Percentiles rank a stretch among this genome's conserved stretches.
Evolutionary conservation across 2,329 filamentous ascomycete genomes (phyloP).

Genomic region (Fusarium sp.): DNA sequence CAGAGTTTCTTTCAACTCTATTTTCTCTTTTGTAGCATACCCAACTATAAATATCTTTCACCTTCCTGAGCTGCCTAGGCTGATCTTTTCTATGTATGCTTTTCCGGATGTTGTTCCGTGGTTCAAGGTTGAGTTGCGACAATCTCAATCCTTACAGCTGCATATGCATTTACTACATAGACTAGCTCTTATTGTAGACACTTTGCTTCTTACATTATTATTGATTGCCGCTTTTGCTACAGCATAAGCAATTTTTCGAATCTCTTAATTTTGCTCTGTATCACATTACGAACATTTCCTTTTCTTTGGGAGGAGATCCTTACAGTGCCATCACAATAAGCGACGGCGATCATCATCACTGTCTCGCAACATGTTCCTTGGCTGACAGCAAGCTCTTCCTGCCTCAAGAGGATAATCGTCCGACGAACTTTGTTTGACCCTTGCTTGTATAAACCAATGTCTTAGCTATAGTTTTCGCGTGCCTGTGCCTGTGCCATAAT

Average conservation of each 20-base stretch:
- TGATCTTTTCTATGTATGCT: background rate
- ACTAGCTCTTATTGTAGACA: conserved; percentile 4
- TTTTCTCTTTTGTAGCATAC: background rate
- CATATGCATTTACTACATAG: background rate
- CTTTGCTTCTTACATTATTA: conserved; percentile 25
- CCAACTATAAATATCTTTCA: background rate
- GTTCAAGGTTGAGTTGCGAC: conserved; percentile 32
- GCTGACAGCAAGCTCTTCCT: conserved; percentile 7
- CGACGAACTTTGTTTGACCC: conserved; percentile 9
- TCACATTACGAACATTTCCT: conserved; percentile 18
- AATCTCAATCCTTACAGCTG: conserved; percentile 22
- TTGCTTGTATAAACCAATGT: conserved; percentile 5
- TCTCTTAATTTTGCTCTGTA: background rate
- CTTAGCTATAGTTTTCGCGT: conserved; percentile 1
- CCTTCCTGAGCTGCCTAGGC: background rate
- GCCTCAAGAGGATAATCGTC: conserved; percentile 32
- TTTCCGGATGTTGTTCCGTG: conserved; percentile 20
- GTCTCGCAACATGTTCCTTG: conserved; percentile 10
- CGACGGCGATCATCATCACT: conserved; percentile 25
- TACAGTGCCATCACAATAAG: conserved; percentile 22
- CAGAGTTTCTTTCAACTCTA: background rate
- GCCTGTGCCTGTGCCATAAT: too few relatives aligned
- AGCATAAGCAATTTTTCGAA: background rate
- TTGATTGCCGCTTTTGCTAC: background rate
- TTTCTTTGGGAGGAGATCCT: conserved; percentile 10